These are phyloP conservation scores for Peniophora sp. DNA, from an alignment of 1,284 basidiomycete species.

Conservation along the genomic window DNA sequence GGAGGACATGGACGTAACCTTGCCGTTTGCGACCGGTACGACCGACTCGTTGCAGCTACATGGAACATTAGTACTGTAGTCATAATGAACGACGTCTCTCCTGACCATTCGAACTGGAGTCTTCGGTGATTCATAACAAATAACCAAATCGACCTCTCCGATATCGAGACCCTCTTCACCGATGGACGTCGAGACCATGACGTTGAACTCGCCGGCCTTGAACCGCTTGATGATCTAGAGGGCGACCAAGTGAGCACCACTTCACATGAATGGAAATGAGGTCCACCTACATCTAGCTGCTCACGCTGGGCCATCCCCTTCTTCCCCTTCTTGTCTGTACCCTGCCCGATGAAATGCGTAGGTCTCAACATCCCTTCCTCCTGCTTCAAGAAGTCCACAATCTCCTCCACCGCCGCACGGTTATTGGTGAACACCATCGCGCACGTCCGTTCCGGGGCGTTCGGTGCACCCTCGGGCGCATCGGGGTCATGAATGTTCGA, in stretches of 20 bases:
- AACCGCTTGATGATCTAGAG: conserved; percentile 78
- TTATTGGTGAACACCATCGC: conserved; percentile 97
- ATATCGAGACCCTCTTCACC: conserved; percentile 99
- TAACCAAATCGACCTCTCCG: conserved; percentile 95
- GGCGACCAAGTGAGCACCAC: conserved; percentile 6
- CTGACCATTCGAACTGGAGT: conserved; percentile 93
- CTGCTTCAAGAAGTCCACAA: conserved; percentile 71
- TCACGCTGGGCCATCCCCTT: conserved; percentile 90
- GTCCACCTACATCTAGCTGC: conserved; percentile 67
- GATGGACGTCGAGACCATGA: conserved; percentile 94
- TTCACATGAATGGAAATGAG: conserved; percentile 5
- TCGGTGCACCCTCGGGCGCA: conserved; percentile 28
- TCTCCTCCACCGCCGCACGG: conserved; percentile 85
- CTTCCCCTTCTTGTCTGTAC: conserved; percentile 76
- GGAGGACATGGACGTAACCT: conserved; percentile 88
- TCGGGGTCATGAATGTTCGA: conserved; percentile 43
- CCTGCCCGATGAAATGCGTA: conserved; percentile 87
- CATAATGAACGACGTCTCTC: conserved; percentile 1
- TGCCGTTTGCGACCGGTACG: conserved; percentile 92
- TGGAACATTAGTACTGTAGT: not conserved
- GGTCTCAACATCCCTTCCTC: conserved; percentile 73
- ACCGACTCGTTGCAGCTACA: conserved; percentile 90
- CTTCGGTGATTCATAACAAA: conserved; percentile 97
- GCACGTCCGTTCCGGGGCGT: conserved; percentile 43
- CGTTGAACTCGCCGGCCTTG: conserved; percentile 83